Conservation (phyloP, 164 flowering plant species). For the Litsea cubeba region DNA sequence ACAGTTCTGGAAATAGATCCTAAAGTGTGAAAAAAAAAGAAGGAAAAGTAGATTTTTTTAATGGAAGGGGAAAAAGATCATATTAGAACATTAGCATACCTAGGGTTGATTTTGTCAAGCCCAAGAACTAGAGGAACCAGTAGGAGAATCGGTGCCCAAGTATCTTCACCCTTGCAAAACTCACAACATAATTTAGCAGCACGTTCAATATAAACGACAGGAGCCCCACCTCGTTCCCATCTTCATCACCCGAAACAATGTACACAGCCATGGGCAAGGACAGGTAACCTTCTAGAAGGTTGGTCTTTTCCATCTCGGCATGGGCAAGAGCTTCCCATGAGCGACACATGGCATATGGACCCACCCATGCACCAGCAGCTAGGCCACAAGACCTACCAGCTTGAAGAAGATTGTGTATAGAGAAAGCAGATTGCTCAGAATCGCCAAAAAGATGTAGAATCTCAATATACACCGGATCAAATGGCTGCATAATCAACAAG, state of each 20-base stretch:
- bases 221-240: constrained; percentile 99
- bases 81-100: constrained; percentile 35
- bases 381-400: constrained; percentile 80
- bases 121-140: constrained; percentile 97
- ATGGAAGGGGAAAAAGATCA: background rate
- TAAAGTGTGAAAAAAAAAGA: too few relatives aligned
- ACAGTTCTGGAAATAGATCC: too few relatives aligned
- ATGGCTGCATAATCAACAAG: constrained; percentile 49
- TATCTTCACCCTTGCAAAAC: constrained; percentile 48
- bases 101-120: constrained; percentile 87
- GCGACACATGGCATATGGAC: constrained; percentile 97
- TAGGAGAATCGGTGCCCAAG: constrained; percentile 76
- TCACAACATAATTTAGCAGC: constrained; percentile 54
- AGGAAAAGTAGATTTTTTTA: too few relatives aligned
- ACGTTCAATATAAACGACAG: constrained; percentile 75
- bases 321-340: constrained; percentile 82
- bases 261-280: constrained; percentile 72
- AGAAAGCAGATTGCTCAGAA: constrained; percentile 62
- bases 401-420: constrained; percentile 86
- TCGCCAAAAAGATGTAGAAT: constrained; percentile 84
- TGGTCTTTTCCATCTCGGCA: constrained; percentile 27
- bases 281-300: constrained; percentile 17
- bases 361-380: constrained; percentile 95
- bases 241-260: constrained; percentile 96
- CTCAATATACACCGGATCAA: constrained; percentile 53